These are phyloP conservation scores for Hypomyces rosellus DNA, from an alignment of 2,329 filamentous ascomycete genomes.

Conservation along the genomic window DNA sequence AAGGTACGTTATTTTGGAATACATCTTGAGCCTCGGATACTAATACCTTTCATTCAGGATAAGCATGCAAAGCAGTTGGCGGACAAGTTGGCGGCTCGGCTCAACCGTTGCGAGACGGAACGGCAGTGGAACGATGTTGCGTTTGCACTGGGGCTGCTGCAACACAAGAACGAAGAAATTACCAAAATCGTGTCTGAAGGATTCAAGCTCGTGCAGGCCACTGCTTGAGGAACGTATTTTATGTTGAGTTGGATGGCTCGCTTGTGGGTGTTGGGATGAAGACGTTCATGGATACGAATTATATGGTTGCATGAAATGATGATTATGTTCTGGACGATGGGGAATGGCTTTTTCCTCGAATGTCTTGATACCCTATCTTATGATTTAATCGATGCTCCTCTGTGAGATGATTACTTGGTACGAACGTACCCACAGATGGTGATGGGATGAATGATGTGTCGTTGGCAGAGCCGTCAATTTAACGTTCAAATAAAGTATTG, in stretches of 20 bases:
- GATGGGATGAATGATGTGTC: no score
- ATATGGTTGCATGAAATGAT: no score
- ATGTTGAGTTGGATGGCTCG: not conserved
- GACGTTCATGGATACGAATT: not conserved
- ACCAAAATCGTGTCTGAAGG: constrained; percentile 68
- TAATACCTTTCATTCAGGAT: constrained; percentile 52
- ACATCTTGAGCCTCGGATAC: not conserved
- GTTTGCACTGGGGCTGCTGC: constrained; percentile 80
- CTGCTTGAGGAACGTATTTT: constrained; percentile 38
- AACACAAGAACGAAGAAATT: constrained; percentile 91
- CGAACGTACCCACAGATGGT: no score
- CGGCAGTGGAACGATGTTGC: constrained; percentile 97
- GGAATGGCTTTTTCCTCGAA: no score
- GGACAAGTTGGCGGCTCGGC: constrained; percentile 81
- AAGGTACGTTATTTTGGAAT: constrained; percentile 56
- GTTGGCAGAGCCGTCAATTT: no score
- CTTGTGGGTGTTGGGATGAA: not conserved
- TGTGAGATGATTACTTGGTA: no score
- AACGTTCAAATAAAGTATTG: no score
- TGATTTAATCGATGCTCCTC: no score
- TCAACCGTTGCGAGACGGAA: constrained; percentile 82
- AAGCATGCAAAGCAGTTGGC: constrained; percentile 94
- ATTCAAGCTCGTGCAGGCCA: constrained; percentile 63
- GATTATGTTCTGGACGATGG: no score
- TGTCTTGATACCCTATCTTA: no score